These are phyloP conservation scores for Syzygium malaccense DNA, from an alignment of 441 rosid genomes.

Conservation along the genomic window DNA sequence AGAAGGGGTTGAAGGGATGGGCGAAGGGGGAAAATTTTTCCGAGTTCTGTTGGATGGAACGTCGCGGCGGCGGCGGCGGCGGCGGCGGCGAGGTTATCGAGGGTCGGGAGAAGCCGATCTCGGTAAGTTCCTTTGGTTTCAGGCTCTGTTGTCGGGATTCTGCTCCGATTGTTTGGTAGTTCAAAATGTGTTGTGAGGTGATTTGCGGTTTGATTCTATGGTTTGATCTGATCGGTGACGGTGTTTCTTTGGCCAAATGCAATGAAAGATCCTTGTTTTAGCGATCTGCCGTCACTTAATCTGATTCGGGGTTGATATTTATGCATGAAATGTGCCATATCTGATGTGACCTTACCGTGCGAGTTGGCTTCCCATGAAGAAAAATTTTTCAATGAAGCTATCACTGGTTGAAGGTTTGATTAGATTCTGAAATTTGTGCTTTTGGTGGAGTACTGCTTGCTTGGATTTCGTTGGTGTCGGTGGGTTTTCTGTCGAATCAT, in stretches of 20 bases:
- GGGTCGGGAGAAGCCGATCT: conserved; percentile 23
- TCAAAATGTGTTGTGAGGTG: background rate
- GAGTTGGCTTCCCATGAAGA: background rate
- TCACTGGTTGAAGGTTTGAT: background rate
- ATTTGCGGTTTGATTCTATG: background rate
- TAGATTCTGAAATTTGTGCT: background rate
- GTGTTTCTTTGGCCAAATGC: background rate
- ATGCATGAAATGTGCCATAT: background rate
- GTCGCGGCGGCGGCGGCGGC: conserved; percentile 25
- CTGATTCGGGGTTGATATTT: background rate
- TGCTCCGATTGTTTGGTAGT: background rate
- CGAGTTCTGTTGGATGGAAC: conserved; percentile 25
- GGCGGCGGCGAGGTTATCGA: conserved; percentile 21
- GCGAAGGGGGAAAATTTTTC: conserved; percentile 33
- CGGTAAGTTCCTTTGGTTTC: conserved; percentile 18
- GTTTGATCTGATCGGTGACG: background rate
- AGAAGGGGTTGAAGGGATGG: conserved; percentile 38
- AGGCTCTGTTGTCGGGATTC: background rate
- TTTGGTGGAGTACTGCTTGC: background rate
- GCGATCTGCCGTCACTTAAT: background rate
- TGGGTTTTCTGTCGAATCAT: background rate
- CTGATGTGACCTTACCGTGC: background rate
- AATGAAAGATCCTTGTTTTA: background rate
- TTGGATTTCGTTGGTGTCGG: background rate
- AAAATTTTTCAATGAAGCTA: background rate